Conservation (phyloP, 495 filamentous ascomycete species). For the Viridothelium virens region DNA sequence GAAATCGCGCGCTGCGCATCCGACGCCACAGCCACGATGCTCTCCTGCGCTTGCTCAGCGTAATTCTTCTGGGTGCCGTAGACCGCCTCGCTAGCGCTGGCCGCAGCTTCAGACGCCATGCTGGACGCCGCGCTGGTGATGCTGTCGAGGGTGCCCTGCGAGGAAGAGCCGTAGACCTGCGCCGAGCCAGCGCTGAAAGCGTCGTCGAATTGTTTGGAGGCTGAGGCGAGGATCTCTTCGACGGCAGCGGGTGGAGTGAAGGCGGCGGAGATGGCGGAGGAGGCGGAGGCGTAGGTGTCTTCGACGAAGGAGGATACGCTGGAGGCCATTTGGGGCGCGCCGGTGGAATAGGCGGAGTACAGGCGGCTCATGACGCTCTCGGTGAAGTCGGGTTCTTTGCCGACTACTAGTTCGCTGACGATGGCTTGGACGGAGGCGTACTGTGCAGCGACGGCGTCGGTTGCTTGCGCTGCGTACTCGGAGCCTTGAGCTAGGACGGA, state of each 20-base stretch:
- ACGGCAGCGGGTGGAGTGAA: slow-evolving; percentile 52
- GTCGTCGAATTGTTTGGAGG: slow-evolving; percentile 48
- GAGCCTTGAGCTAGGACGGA: slow-evolving; percentile 46
- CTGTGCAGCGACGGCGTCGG: slow-evolving; percentile 46
- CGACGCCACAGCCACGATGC: slow-evolving; percentile 44
- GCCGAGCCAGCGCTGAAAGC: slow-evolving; percentile 54
- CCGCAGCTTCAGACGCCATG: slow-evolving; percentile 44
- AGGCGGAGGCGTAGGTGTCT: slow-evolving; percentile 52
- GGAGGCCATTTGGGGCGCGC: slow-evolving; percentile 44
- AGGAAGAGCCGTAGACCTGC: slow-evolving; percentile 51
- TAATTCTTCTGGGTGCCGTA: slow-evolving; percentile 48
- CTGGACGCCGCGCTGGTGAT: slow-evolving; percentile 45
- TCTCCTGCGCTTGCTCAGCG: slow-evolving; percentile 42
- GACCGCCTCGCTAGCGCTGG: slow-evolving; percentile 46
- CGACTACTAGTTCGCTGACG: slow-evolving; percentile 66
- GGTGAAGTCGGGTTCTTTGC: slow-evolving; percentile 73
- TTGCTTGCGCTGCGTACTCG: slow-evolving; percentile 45
- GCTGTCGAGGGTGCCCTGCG: slow-evolving; percentile 49
- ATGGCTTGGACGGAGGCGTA: slow-evolving; percentile 64
- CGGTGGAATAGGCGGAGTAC: slow-evolving; percentile 53
- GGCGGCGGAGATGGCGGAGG: slow-evolving; percentile 43
- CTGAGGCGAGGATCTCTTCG: slow-evolving; percentile 51
- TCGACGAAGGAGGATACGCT: slow-evolving; percentile 50
- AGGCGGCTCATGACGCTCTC: slow-evolving; percentile 71
- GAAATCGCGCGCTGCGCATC: slow-evolving; percentile 45